Evolutionary conservation across 257 asterid species (phyloP).

Genomic region (Ocimum tenuiflorum): DNA sequence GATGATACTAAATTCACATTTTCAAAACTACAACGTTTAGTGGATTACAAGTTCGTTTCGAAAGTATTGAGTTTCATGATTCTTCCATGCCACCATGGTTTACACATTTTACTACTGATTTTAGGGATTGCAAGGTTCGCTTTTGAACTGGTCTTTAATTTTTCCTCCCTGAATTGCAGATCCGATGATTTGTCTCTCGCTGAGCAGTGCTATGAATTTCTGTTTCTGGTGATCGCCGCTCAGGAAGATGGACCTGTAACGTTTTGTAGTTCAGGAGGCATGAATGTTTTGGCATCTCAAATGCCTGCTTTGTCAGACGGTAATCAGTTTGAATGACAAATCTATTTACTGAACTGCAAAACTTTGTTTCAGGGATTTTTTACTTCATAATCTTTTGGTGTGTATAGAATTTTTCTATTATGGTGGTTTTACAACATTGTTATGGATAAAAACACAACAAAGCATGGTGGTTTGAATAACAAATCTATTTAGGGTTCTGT

Average conservation of each 20-base stretch:
- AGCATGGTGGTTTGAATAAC: no score
- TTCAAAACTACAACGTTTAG: no score
- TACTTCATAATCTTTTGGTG: neutral
- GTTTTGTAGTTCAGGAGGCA: constrained; percentile 58
- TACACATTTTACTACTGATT: neutral
- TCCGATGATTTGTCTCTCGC: constrained; percentile 34
- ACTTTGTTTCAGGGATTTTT: neutral
- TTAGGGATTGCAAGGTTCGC: neutral
- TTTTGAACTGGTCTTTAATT: constrained; percentile 1
- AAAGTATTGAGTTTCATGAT: neutral
- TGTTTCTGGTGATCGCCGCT: constrained; percentile 52
- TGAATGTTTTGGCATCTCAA: constrained; percentile 52
- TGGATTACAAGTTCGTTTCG: neutral
- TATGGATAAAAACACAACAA: neutral
- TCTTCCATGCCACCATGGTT: neutral
- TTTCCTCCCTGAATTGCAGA: constrained; percentile 33
- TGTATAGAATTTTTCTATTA: neutral
- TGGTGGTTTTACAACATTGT: constrained; percentile 2
- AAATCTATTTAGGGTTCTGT: no score
- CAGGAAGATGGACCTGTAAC: constrained; percentile 46
- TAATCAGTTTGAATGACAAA: constrained; percentile 18
- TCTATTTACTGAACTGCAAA: constrained; percentile 3
- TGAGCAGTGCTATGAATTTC: constrained; percentile 72
- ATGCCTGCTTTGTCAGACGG: constrained; percentile 61
- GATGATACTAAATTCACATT: no score